Base-by-base conservation (phyloP, 768 basidiomycete species). In the Pleurotus pulmonarius region DNA sequence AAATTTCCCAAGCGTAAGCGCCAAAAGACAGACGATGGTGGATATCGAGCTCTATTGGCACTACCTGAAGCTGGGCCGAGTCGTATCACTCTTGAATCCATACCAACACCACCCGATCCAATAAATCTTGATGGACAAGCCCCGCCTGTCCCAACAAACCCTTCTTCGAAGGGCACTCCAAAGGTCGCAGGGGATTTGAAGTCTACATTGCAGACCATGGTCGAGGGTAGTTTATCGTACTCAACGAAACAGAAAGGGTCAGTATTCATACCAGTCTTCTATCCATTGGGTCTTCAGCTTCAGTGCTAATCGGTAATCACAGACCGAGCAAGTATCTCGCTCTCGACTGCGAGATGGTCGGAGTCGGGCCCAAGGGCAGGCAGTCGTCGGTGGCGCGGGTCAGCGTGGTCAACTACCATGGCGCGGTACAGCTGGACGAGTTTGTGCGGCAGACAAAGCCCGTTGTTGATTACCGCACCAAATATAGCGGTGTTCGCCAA, bases 291-390 rank as follows among this genome's bases (percentile, higher is more conserved):
- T 34, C 29, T 34, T 34, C 9, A 34, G 29, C 11, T 34, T 34
- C 20, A 20, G 20, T 20, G 20, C 20, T 34, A 61, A 60, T 56
- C 49, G 57, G 49, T 18, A 12, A 16, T 24, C 47, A 46, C 15
- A 85, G 86, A 46, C 83, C 83, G 3, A 88, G 88, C 49, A 87
- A 82, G 64, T 89, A 89, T 60, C 73, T 97, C 41, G 85, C 93
- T 0, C 74, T 99, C 25, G 96, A 99, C 70, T 98, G 96, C 64
- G 96, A 98, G 71, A 97, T 98, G 94, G 95, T 98, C 9, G 94
- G 94, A 3, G 82, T 96, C n/a, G 94, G 94, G 0, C 78, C 83
- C 16, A 79, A 86, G 20, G 92, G 92, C 18, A 70, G 69, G 3
- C 92, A 95, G 66, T 92, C 90, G 0, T 87, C 88, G 0, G 79